Base-by-base conservation (phyloP, 345 rosid species). In the Lenwebbia sp. region DNA sequence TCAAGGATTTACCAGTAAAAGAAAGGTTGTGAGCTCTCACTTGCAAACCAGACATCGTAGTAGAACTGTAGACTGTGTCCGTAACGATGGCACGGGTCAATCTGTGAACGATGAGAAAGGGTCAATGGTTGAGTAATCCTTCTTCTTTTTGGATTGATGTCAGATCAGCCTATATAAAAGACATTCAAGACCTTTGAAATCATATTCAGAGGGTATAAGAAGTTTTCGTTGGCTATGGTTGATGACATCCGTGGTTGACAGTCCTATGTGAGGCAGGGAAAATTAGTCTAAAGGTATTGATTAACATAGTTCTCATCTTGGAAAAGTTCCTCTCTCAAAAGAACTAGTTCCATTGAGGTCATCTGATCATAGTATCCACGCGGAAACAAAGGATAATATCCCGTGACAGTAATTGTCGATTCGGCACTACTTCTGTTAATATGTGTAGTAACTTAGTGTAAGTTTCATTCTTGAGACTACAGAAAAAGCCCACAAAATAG, bases 21-120 rank as follows among this genome's bases (percentile, higher is more conserved):
- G 89, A 95, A 95, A 33, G 98, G 97, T 23, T 93, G 96, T 21
- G 83, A 85, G 88, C 95, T 94, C 83, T 89, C 93, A 60, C 94
- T 93, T 10, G 25, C 87, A 40, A 92, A 89, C 96, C 97, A 95
- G 23, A 93, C 88, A 86, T 93, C 91, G 84, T 93, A 95, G 70
- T 96, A 96, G 8, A 90, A 84, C 85, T 93, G 95, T 52, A 96
- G 89, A 75, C 95, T 96, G 88, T 93, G 94, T n/a, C 99, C 99
- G 83, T 96, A 95, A 25, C 99, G 91, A 88, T 96, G 98, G 41
- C 94, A 90, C 53, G 99, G 96, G 82, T 96, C 99, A 83, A 96
- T 96, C 98, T 96, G 88, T 84, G 58, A 51, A 87, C 22, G 37
- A 28, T 15, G 7, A 78, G 19, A 82, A 57, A 19, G 50, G 78